Evolutionary conservation across 2,329 filamentous ascomycete genomes (phyloP).

Genomic region (Xylaria sp.): DNA sequence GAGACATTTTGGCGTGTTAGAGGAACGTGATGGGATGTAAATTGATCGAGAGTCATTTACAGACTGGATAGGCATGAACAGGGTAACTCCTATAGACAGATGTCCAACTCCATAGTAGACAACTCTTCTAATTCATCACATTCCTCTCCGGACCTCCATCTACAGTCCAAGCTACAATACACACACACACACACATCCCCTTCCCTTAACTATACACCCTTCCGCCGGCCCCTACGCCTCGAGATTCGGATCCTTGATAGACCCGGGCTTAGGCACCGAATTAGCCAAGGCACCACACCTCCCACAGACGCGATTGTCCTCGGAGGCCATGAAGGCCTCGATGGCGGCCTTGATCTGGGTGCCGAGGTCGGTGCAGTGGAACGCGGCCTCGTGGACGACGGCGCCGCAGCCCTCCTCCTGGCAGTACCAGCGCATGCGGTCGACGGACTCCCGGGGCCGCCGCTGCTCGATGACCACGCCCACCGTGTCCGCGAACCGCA

Average conservation of each 20-base stretch:
- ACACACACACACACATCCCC: not conserved
- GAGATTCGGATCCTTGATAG: slow-evolving; percentile 69
- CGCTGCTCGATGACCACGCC: slow-evolving; percentile 91
- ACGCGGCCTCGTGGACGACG: slow-evolving; percentile 85
- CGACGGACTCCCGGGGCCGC: slow-evolving; percentile 74
- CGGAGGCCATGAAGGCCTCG: slow-evolving; percentile 74
- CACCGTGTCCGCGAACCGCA: slow-evolving; percentile 93
- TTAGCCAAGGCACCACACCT: slow-evolving; percentile 81
- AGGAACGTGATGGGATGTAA: not conserved
- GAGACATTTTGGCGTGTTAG: not conserved
- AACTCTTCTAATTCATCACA: not conserved
- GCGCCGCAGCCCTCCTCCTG: slow-evolving; percentile 64
- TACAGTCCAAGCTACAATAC: not conserved
- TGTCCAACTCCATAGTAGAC: not conserved
- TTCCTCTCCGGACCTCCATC: not conserved
- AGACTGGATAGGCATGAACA: not conserved
- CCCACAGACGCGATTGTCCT: slow-evolving; percentile 77
- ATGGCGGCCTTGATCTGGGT: slow-evolving; percentile 95
- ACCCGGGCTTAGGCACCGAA: slow-evolving; percentile 69
- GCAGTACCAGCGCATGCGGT: slow-evolving; percentile 94
- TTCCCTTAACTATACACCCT: not conserved
- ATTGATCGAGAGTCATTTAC: not conserved
- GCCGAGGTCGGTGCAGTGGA: slow-evolving; percentile 89
- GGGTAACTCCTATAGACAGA: no score
- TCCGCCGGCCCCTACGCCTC: slow-evolving; percentile 48